Percentiles rank a stretch among this genome's conserved stretches.
Evolutionary conservation across 441 rosid species (phyloP).

Genomic region (Isatis lusitanica): DNA sequence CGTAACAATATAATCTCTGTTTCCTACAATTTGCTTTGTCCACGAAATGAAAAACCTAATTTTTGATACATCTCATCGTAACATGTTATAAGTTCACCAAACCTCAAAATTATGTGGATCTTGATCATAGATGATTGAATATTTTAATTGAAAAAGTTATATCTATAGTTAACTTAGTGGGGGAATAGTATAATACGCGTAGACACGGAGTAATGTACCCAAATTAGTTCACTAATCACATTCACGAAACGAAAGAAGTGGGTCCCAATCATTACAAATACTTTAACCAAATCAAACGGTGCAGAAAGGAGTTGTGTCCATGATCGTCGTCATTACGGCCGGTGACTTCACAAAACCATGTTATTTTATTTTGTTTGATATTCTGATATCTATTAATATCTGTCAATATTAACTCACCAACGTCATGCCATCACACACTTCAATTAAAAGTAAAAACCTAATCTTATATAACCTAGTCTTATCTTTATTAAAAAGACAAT

Average conservation of each 20-base stretch:
- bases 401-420: conserved; percentile 9
- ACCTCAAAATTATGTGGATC: conserved; percentile 26
- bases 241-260: conserved; percentile 22
- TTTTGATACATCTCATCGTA: conserved; percentile 21
- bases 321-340: conserved; percentile 27
- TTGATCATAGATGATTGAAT: background rate
- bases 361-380: background rate
- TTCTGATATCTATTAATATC: background rate
- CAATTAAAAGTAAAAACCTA: conserved; percentile 15
- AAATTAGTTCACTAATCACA: conserved; percentile 32
- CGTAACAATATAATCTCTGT: conserved; percentile 31
- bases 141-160: background rate
- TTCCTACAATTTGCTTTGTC: conserved; percentile 23
- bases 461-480: conserved; percentile 22
- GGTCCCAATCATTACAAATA: conserved; percentile 22
- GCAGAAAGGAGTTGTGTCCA: conserved; percentile 25
- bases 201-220: conserved; percentile 24
- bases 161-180: conserved; percentile 4
- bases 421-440: conserved; percentile 31
- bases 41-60: conserved; percentile 6
- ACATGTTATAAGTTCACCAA: conserved; percentile 28
- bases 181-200: conserved; percentile 15
- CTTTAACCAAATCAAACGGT: conserved; percentile 36
- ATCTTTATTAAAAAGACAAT: conserved; percentile 1
- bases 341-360: conserved; percentile 22